Conservation (phyloP, 306 rosid genomes). For the Fagus crenata region DNA sequence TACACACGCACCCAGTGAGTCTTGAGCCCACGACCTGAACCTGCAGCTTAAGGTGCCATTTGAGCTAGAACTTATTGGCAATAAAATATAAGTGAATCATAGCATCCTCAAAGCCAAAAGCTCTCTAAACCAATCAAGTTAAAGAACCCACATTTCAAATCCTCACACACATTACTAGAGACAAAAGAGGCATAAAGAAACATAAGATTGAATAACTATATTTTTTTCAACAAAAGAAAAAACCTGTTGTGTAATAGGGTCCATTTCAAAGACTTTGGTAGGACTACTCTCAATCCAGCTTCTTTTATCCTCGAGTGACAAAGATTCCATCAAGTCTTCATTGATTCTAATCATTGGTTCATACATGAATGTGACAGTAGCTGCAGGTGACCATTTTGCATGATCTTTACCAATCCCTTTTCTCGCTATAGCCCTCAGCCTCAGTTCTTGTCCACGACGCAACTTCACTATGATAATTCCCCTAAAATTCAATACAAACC, state of each 20-base stretch:
- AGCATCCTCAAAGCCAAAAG: neutral
- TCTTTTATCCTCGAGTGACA: constrained; percentile 73
- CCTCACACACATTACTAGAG: neutral
- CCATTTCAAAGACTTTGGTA: constrained; percentile 78
- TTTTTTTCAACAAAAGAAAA: constrained; percentile 8
- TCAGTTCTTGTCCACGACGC: constrained; percentile 86
- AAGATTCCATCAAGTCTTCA: constrained; percentile 84
- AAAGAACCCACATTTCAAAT: neutral
- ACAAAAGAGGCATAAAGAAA: neutral
- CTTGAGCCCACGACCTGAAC: too few species aligned
- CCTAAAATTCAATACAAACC: constrained; percentile 41
- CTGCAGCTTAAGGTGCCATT: too few species aligned
- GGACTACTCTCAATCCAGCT: constrained; percentile 93
- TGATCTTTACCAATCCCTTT: constrained; percentile 99
- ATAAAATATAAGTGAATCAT: neutral
- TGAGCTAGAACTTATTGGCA: too few species aligned
- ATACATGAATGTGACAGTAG: constrained; percentile 94
- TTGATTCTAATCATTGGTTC: constrained; percentile 85
- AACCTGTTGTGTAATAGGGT: constrained; percentile 78
- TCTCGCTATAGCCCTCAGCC: constrained; percentile 93
- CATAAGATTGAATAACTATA: neutral
- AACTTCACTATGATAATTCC: constrained; percentile 92
- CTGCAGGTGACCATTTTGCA: constrained; percentile 99
- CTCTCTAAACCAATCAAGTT: neutral
- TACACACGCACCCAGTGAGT: too few species aligned